Evolutionary conservation across 2,329 filamentous ascomycete species (phyloP).

Genomic region (Pyrenophora seminiperda): DNA sequence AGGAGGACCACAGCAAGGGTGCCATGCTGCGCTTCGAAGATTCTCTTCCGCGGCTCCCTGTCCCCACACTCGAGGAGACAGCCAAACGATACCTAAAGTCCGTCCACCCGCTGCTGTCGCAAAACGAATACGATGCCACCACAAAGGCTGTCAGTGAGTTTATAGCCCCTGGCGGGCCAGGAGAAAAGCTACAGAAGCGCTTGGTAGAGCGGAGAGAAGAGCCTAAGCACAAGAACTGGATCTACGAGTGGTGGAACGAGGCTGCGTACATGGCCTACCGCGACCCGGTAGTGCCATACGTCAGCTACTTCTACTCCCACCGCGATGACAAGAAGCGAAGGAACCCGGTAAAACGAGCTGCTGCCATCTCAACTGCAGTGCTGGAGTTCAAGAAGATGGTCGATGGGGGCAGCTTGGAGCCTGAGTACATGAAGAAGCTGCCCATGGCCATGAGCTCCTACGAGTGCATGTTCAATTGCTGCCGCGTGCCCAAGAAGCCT

Average conservation of each 20-base stretch:
- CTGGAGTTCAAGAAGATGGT: constrained; percentile 96
- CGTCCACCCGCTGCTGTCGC: constrained; percentile 73
- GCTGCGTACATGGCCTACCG: constrained; percentile 90
- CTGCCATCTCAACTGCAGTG: constrained; percentile 81
- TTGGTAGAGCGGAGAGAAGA: constrained; percentile 79
- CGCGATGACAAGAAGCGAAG: constrained; percentile 87
- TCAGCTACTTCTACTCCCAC: constrained; percentile 99
- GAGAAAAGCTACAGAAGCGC: constrained; percentile 84
- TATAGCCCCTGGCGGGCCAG: constrained; percentile 81
- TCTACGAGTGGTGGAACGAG: constrained; percentile 98
- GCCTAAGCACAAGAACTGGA: constrained; percentile 87
- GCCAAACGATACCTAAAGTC: constrained; percentile 79
- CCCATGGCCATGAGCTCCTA: constrained; percentile 99
- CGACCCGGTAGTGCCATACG: constrained; percentile 95
- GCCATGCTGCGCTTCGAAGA: constrained; percentile 85
- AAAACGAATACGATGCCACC: constrained; percentile 71
- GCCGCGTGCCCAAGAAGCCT: constrained; percentile 80
- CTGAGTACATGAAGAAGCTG: constrained; percentile 97
- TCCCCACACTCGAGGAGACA: constrained; percentile 83
- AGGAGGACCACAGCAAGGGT: constrained; percentile 78
- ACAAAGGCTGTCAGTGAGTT: constrained; percentile 88
- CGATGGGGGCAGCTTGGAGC: constrained; percentile 80
- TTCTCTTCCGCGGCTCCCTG: constrained; percentile 78
- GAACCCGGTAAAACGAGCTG: constrained; percentile 89
- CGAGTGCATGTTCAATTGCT: constrained; percentile 98